Conservation (phyloP, 2,329 filamentous ascomycete genomes). For the Davidsoniella neocaledoniae region DNA sequence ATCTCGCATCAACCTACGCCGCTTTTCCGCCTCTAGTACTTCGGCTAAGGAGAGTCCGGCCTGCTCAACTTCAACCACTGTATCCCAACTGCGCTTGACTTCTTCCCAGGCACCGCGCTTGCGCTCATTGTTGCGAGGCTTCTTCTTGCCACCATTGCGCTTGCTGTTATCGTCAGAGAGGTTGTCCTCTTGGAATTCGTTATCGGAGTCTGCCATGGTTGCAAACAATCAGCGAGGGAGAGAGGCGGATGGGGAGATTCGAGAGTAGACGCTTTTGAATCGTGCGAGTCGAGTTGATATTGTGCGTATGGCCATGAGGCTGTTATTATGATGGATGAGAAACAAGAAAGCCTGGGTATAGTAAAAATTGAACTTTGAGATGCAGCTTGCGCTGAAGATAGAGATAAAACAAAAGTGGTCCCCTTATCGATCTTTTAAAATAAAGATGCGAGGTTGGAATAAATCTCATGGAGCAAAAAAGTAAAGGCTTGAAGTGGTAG, state of each 20-base stretch:
- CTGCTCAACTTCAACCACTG: constrained; percentile 61
- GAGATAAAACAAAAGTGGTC: too few species aligned
- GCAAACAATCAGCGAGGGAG: not conserved
- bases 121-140: constrained; percentile 16
- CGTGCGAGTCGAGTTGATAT: not conserved
- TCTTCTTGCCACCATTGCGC: constrained; percentile 10
- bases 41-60: constrained; percentile 63
- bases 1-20: constrained; percentile 57
- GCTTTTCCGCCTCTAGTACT: constrained; percentile 65
- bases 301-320: too few species aligned
- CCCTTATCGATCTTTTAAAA: too few species aligned
- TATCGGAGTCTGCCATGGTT: constrained; percentile 55
- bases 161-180: constrained; percentile 40
- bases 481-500: too few species aligned
- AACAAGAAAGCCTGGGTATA: not conserved
- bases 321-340: not conserved
- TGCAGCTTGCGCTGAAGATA: too few species aligned
- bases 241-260: not conserved
- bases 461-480: too few species aligned
- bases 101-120: constrained; percentile 46
- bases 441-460: too few species aligned
- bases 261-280: not conserved
- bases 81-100: constrained; percentile 53
- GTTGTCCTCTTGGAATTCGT: constrained; percentile 47
- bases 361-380: too few species aligned